Evolutionary conservation across 805 yeast species (phyloP).

Genomic region (Candida peoriensis): DNA sequence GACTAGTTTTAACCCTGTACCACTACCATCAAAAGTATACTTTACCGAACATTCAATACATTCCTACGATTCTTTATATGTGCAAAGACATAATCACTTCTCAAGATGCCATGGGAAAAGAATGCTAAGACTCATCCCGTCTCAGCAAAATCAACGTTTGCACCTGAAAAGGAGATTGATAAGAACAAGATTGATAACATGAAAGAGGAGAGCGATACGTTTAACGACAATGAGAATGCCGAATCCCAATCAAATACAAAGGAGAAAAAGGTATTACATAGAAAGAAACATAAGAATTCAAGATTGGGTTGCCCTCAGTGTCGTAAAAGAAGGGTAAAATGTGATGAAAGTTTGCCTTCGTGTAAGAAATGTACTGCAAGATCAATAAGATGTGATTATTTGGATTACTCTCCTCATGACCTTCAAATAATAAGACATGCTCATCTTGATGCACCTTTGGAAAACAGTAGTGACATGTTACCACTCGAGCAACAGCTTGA

Average conservation of each 20-base stretch:
- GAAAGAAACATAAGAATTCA: slow-evolving; percentile 61
- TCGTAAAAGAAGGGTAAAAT: slow-evolving; percentile 53
- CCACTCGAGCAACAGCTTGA: no score
- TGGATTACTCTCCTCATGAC: slow-evolving; percentile 13
- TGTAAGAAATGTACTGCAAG: slow-evolving; percentile 43
- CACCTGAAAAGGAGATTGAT: no score
- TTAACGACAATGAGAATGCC: background rate
- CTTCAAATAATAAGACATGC: slow-evolving; percentile 9
- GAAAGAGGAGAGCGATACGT: background rate
- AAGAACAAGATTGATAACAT: background rate
- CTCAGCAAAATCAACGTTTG: no score
- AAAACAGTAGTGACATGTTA: no score
- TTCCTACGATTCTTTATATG: no score
- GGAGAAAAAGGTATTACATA: slow-evolving; percentile 10
- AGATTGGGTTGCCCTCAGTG: slow-evolving; percentile 55
- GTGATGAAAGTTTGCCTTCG: slow-evolving; percentile 55
- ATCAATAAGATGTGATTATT: slow-evolving; percentile 19
- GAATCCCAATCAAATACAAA: background rate
- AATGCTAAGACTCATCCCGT: no score
- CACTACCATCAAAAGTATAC: no score
- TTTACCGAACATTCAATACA: no score
- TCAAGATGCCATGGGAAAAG: no score
- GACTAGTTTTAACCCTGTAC: no score
- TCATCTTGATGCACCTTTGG: slow-evolving; percentile 11
- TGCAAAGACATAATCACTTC: no score